These are phyloP conservation scores for Orobanche coerulescens DNA, from an alignment of 257 asterid species.

Conservation along the genomic window DNA sequence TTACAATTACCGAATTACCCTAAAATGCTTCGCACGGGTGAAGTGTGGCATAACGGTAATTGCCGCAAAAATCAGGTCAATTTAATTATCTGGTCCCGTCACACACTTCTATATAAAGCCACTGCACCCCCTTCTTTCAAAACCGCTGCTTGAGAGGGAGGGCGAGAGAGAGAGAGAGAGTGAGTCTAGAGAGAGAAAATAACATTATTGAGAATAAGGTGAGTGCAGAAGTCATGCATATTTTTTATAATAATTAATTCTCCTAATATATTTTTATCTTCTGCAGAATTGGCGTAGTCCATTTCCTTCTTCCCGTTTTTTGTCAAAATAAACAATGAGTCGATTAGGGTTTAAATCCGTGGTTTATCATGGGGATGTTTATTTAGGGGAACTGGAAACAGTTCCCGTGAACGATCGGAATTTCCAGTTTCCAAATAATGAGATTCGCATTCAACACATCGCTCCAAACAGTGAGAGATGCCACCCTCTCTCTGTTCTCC, in stretches of 20 bases:
- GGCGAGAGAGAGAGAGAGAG: slow-evolving; percentile 23
- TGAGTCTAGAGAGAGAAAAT: no score
- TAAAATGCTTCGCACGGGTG: slow-evolving; percentile 21
- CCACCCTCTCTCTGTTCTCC: slow-evolving; percentile 74
- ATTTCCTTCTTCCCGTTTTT: neutral
- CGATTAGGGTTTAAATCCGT: slow-evolving; percentile 83
- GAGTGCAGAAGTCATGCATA: slow-evolving; percentile 21
- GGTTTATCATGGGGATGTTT: slow-evolving; percentile 64
- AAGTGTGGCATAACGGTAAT: slow-evolving; percentile 40
- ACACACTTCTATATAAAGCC: slow-evolving; percentile 42
- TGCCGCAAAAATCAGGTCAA: slow-evolving; percentile 17
- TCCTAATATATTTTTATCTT: neutral
- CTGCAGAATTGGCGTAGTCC: slow-evolving; percentile 12
- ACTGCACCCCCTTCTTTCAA: slow-evolving; percentile 28
- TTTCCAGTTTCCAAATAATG: slow-evolving; percentile 76
- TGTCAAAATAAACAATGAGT: slow-evolving; percentile 39
- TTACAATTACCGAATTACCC: slow-evolving; percentile 15
- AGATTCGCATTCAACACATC: slow-evolving; percentile 75
- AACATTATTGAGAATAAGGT: slow-evolving; percentile 29
- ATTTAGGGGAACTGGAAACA: slow-evolving; percentile 71
- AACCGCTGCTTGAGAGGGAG: slow-evolving; percentile 50
- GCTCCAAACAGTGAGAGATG: slow-evolving; percentile 67
- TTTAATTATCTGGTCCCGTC: slow-evolving; percentile 15
- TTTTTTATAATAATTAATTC: slow-evolving; percentile 7
- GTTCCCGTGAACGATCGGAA: slow-evolving; percentile 51